phyloP scores from a whole-genome alignment of 2,329 filamentous ascomycete species.

The Aspergillus pseudoterreus region DNA sequence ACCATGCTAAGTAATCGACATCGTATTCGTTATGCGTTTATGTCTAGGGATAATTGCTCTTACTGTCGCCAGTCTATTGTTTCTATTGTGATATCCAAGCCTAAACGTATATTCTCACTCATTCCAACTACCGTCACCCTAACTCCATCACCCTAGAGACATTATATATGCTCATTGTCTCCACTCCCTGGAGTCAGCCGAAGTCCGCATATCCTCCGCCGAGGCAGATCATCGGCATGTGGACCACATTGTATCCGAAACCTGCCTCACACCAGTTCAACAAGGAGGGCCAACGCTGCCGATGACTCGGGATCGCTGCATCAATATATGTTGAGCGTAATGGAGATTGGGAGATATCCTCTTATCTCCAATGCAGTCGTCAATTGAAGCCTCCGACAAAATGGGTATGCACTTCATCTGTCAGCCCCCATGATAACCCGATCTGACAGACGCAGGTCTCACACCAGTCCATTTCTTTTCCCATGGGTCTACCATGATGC shows the following conservation, averaged over 20 bases:
- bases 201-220: background rate
- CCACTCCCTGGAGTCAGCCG: background rate
- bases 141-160: background rate
- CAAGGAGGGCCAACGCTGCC: too few species aligned
- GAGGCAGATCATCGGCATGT: background rate
- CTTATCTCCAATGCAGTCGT: background rate
- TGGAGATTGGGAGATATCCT: too few species aligned
- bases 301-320: too few species aligned
- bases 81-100: too few species aligned
- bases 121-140: too few species aligned
- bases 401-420: background rate
- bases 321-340: background rate
- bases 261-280: background rate
- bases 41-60: too few species aligned
- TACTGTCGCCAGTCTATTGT: too few species aligned
- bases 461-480: slow-evolving; percentile 66
- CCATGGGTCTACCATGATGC: slow-evolving; percentile 70
- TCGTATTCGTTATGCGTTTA: too few species aligned
- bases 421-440: background rate
- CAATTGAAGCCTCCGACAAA: background rate
- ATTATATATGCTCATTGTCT: background rate
- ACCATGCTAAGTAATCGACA: too few species aligned
- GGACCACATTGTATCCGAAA: background rate
- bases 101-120: too few species aligned
- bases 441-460: slow-evolving; percentile 12